These are phyloP conservation scores for Xanthoceras sorbifolium DNA, from an alignment of 345 rosid species.

Conservation along the genomic window DNA sequence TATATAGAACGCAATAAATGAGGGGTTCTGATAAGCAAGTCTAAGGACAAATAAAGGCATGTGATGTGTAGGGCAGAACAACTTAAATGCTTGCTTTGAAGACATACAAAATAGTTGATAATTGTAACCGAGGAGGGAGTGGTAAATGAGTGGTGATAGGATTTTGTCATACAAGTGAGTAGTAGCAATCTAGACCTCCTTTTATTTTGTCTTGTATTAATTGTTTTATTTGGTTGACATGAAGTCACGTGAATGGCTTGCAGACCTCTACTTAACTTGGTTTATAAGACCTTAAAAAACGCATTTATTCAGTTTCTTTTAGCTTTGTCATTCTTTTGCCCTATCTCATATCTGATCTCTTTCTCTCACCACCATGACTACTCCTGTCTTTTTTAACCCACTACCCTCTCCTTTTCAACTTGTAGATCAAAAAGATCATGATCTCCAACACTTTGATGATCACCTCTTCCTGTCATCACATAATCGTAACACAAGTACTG, in stretches of 20 bases:
- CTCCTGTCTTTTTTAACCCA: conserved; percentile 37
- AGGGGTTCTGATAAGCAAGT: conserved; percentile 1
- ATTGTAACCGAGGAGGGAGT: not conserved
- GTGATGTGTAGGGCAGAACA: conserved; percentile 29
- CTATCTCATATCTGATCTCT: conserved; percentile 13
- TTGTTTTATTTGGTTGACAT: conserved; percentile 39
- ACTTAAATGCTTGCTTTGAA: conserved; percentile 13
- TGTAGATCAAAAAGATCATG: conserved; percentile 31
- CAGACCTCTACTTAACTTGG: conserved; percentile 27
- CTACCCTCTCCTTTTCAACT: conserved; percentile 30
- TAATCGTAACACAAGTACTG: conserved; percentile 10
- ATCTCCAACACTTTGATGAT: conserved; percentile 17
- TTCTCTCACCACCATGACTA: conserved; percentile 30
- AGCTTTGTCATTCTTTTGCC: not conserved
- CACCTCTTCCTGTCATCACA: conserved; percentile 32
- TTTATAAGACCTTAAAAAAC: conserved; percentile 4
- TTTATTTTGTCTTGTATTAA: conserved; percentile 38
- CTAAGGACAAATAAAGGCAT: conserved; percentile 32
- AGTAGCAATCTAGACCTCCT: conserved; percentile 46
- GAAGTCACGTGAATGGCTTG: conserved; percentile 52
- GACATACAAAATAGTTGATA: not conserved
- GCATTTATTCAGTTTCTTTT: conserved; percentile 10
- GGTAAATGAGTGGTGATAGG: conserved; percentile 24
- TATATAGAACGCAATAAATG: not conserved
- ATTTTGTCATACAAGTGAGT: conserved; percentile 42